Evolutionary conservation across 106 monocot genomes (phyloP).

Genomic region (Dioscorea zingiberensis): DNA sequence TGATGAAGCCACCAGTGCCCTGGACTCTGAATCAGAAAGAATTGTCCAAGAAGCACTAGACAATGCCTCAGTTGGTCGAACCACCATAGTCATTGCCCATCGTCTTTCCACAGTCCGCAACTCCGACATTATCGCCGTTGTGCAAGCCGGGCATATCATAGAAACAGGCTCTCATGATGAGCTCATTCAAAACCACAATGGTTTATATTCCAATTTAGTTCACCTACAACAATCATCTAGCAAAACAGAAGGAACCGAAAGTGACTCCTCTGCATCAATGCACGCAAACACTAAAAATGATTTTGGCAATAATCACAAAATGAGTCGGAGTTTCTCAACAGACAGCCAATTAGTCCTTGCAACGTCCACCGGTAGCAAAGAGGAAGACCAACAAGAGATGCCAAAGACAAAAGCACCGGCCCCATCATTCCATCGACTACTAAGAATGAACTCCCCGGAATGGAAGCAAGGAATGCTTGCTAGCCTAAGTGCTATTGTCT

Average conservation of each 20-base stretch:
- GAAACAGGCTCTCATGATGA: constrained; percentile 63
- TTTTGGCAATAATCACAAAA: too few species aligned
- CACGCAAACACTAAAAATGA: too few species aligned
- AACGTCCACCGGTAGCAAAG: too few species aligned
- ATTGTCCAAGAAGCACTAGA: constrained; percentile 66
- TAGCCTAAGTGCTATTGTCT: constrained; percentile 12
- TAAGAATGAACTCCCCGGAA: constrained; percentile 17
- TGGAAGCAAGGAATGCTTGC: constrained; percentile 45
- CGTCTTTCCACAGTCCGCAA: constrained; percentile 67
- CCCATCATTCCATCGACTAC: too few species aligned
- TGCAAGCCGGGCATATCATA: constrained; percentile 44
- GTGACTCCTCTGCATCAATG: too few species aligned
- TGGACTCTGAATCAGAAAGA: constrained; percentile 64
- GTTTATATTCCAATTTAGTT: constrained; percentile 48
- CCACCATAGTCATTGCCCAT: constrained; percentile 65
- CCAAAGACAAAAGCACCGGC: too few species aligned
- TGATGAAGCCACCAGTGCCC: constrained; percentile 77
- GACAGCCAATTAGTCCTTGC: too few species aligned
- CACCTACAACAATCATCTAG: not conserved
- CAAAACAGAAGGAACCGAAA: too few species aligned
- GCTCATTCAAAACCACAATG: constrained; percentile 33
- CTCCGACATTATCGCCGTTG: constrained; percentile 50
- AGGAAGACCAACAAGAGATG: too few species aligned
- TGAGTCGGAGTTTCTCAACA: too few species aligned
- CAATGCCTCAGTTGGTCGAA: constrained; percentile 40